Percentiles rank a stretch among this genome's conserved stretches.
phyloP scores from a whole-genome alignment of 2,329 filamentous ascomycete species.

The Talaromyces rugulosus region DNA sequence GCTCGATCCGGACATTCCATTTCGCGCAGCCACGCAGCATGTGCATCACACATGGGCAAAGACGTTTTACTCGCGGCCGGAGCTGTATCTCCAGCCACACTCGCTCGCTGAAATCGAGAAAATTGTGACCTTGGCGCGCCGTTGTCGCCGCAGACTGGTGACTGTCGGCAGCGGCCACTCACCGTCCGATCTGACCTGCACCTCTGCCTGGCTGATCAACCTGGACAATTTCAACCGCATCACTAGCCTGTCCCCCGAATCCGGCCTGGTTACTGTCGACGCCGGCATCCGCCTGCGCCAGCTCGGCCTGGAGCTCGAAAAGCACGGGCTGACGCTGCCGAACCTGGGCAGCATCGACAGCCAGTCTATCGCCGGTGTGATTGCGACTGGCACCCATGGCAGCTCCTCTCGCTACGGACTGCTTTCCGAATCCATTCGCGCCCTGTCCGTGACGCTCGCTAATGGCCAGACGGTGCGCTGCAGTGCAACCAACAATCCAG shows the following conservation, averaged over 20 bases:
- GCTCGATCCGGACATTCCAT: conserved; percentile 63
- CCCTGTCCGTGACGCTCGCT: conserved; percentile 74
- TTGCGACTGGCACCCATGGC: conserved; percentile 90
- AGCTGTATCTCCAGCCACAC: conserved; percentile 84
- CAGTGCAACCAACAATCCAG: conserved; percentile 60
- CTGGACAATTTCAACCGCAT: conserved; percentile 77
- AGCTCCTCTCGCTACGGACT: conserved; percentile 80
- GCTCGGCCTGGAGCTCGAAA: conserved; percentile 69
- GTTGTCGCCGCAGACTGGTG: conserved; percentile 74
- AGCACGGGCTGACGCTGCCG: conserved; percentile 75
- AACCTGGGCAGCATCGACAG: conserved; percentile 94
- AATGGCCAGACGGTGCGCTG: conserved; percentile 72
- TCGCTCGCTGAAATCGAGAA: conserved; percentile 79
- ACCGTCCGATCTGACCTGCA: conserved; percentile 86
- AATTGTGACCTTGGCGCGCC: conserved; percentile 71
- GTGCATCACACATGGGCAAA: conserved; percentile 90
- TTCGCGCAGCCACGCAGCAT: conserved; percentile 69
- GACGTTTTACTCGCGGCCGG: conserved; percentile 83
- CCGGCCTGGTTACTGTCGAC: conserved; percentile 69
- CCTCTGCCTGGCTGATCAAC: conserved; percentile 90
- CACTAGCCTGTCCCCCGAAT: conserved; percentile 63
- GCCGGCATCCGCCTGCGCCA: conserved; percentile 80
- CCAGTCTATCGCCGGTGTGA: conserved; percentile 88
- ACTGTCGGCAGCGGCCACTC: conserved; percentile 90
- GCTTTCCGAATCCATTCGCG: conserved; percentile 71